These are phyloP conservation scores for Magnolia kwangsiensis DNA, from an alignment of 164 flowering plant genomes.

Conservation along the genomic window DNA sequence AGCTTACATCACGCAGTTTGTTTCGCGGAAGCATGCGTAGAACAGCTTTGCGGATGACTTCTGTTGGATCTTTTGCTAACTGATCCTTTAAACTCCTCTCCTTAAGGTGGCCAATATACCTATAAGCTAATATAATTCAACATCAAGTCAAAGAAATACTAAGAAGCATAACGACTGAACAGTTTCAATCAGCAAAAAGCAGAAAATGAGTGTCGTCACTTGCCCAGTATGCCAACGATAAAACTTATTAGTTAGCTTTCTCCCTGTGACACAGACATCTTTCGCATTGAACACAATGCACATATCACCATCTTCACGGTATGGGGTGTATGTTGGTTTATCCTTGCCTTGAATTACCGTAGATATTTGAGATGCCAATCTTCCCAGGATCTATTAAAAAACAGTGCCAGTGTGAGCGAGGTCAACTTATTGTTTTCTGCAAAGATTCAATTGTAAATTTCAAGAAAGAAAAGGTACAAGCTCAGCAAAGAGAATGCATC, in stretches of 20 bases:
- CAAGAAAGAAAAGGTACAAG: background rate
- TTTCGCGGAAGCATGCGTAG: slow-evolving; percentile 94
- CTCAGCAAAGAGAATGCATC: background rate
- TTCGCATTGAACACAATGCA: slow-evolving; percentile 92
- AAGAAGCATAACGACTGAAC: background rate
- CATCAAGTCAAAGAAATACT: background rate
- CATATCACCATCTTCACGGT: slow-evolving; percentile 95
- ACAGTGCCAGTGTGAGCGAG: background rate
- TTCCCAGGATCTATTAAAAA: slow-evolving; percentile 63
- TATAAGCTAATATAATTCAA: slow-evolving; percentile 22
- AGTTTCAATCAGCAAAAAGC: background rate
- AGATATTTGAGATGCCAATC: slow-evolving; percentile 85
- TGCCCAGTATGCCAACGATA: slow-evolving; percentile 95
- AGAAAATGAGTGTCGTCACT: slow-evolving; percentile 25
- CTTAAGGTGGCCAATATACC: slow-evolving; percentile 87
- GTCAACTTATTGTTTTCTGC: background rate
- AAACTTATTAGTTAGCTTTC: slow-evolving; percentile 74
- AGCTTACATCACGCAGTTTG: slow-evolving; percentile 88
- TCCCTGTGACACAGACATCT: slow-evolving; percentile 79
- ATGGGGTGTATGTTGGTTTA: slow-evolving; percentile 83
- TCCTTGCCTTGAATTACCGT: slow-evolving; percentile 91
- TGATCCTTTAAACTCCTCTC: slow-evolving; percentile 88
- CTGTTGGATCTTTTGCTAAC: slow-evolving; percentile 89
- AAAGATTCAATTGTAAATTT: background rate
- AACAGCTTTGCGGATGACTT: slow-evolving; percentile 93